Evolutionary conservation across 1,284 basidiomycete species (phyloP), one percentile per base, ranked within the genome.

Genomic region (Schizophyllum commune): DNA sequence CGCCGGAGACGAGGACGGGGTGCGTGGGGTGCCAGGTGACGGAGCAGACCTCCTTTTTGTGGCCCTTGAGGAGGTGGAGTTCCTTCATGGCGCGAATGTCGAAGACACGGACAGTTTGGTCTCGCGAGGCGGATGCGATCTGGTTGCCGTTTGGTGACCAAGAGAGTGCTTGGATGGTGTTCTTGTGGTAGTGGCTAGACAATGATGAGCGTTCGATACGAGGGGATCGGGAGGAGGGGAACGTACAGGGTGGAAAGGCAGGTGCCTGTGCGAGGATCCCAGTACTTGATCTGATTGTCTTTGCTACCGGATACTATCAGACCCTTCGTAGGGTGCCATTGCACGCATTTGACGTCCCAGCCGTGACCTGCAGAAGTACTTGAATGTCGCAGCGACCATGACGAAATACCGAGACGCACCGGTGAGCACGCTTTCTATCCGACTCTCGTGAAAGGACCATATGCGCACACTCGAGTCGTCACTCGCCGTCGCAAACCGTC

Each of bases 71-170:
- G 21, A 94, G 79, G 34, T 89, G 84, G 68, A 94, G 86, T 72
- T 99, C 96, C 72, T 95, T 94, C 92, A 99, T 97, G 27, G 93
- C 93, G 9, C 97, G 88, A 62, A 99, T 96, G 71, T 99, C 97
- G 71, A 98, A 99, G n/a, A 99, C 87, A 34, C 96, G 90, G 57
- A 98, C 88, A 17, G 92, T 91, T 72, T 96, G 94, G 72, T 99
- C 96, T 52, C 96, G 83, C 6, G 93, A 95, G 0, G 93, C 96
- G 52, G 94, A 96, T 2, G 96, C 96, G 6, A 99, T 86, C 39
- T 95, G 79, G 70, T 98, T 89, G 4, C 96, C 96, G 67, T 95
- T 92, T 0, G 94, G 94, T 53, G 89, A 94, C 94, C 96, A 99
- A 13, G 87, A 80, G 22, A 94, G 80, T 0, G 95, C 89, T 73